phyloP scores from a whole-genome alignment of 495 filamentous ascomycete genomes.

The Penicillium robsamsonii region DNA sequence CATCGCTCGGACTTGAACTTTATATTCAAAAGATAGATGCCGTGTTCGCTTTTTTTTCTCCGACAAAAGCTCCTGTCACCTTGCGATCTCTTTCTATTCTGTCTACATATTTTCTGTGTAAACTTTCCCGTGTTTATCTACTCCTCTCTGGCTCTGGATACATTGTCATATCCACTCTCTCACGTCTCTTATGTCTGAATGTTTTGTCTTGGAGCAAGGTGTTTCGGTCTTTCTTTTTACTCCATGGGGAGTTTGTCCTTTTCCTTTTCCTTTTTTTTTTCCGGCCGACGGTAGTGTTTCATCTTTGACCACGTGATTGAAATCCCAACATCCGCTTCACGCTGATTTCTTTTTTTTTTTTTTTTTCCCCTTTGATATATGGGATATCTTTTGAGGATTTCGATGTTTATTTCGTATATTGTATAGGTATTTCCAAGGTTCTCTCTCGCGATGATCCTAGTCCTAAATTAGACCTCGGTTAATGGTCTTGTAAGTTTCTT shows the following conservation, averaged over 20 bases:
- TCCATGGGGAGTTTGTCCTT: background rate
- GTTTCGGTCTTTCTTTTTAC: conserved; percentile 21
- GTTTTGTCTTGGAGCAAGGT: conserved; percentile 24
- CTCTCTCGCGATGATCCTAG: background rate
- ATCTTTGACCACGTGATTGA: conserved; percentile 1
- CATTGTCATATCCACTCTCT: conserved; percentile 22
- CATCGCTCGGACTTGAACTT: conserved; percentile 51
- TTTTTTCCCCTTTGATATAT: background rate
- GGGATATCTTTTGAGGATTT: no score
- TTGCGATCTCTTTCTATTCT: conserved; percentile 11
- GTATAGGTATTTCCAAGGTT: no score
- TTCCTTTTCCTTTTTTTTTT: background rate
- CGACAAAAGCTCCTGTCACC: background rate
- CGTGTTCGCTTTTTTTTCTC: background rate
- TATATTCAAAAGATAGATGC: conserved; percentile 14
- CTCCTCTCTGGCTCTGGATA: conserved; percentile 18
- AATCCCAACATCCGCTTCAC: conserved; percentile 5
- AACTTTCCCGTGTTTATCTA: conserved; percentile 18
- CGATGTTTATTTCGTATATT: background rate
- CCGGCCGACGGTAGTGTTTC: background rate
- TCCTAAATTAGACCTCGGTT: background rate
- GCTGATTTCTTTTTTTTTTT: conserved; percentile 1
- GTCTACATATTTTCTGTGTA: conserved; percentile 22
- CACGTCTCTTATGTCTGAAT: conserved; percentile 33
- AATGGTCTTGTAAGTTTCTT: background rate